Evolutionary conservation across 163 green algal genomes (phyloP), one percentile per base, ranked within the genome.

Genomic region (Coccomyxa subellipsoidea): DNA sequence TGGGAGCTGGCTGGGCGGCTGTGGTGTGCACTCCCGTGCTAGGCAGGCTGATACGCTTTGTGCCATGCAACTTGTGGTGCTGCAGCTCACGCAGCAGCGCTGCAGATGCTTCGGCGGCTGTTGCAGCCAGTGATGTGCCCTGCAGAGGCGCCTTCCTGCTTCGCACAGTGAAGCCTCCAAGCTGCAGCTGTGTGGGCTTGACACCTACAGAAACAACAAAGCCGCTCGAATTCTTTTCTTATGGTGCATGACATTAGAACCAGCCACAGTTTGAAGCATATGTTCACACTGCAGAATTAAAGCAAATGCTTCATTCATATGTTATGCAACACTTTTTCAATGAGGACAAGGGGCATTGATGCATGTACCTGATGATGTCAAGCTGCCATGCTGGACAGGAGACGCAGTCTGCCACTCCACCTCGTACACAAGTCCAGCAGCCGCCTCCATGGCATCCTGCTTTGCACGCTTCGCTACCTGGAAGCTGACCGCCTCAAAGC

Each of bases 361-460:
- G n/a, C n/a, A n/a, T n/a, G n/a, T n/a, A n/a, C n/a, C n/a, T n/a
- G n/a, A n/a, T n/a, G n/a, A n/a, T n/a, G n/a, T n/a, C n/a, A n/a
- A n/a, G n/a, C n/a, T n/a, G n/a, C n/a, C n/a, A n/a, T n/a, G n/a
- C n/a, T n/a, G n/a, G n/a, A n/a, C n/a, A 27, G 47, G n/a, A 35
- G 66, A 73, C 12, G 66, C 66, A 4, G 29, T 38, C 54, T 77
- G 78, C 78, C 78, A 82, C 36, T 82, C 78, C 78, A 82, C 54
- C 0, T 54, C 4, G 54, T 82, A 82, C 59, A 82, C 36, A 34
- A 82, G 59, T 9, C 76, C 36, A 21, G 38, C 59, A 54, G 78
- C 78, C 38, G 75, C 29, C 4, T 75, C 38, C 40, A 73, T 75
- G 77, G 27, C 47, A 3, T 35, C 66, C 66, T 59, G 47, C 47